These are phyloP conservation scores for Coprinopsis strossmayeri DNA, from an alignment of 768 basidiomycete species.

Conservation along the genomic window DNA sequence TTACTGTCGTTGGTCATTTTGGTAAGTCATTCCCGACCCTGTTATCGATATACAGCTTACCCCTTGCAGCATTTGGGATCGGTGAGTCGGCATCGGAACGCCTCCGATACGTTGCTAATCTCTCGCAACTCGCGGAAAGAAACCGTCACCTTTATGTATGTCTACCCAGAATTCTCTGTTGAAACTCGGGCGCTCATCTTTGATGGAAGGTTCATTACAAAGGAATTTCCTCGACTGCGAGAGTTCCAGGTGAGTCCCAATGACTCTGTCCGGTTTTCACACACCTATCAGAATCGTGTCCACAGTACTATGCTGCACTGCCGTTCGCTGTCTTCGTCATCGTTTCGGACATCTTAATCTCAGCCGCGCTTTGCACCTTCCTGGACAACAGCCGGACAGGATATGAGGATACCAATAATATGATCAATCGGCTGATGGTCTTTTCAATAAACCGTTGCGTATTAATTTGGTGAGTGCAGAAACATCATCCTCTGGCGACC, in stretches of 20 bases:
- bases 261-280: background rate
- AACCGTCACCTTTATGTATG: constrained; percentile 32
- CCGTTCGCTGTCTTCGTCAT: constrained; percentile 41
- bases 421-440: constrained; percentile 40
- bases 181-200: background rate
- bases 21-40: constrained; percentile 20
- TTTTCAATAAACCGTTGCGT: constrained; percentile 46
- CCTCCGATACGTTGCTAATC: background rate
- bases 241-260: constrained; percentile 25
- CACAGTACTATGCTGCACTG: constrained; percentile 28
- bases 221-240: constrained; percentile 26
- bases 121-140: constrained; percentile 17
- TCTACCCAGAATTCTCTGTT: background rate
- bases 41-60: too few relatives aligned
- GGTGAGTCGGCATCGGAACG: constrained; percentile 19
- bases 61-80: constrained; percentile 30
- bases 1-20: constrained; percentile 33
- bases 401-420: constrained; percentile 33
- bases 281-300: background rate
- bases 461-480: constrained; percentile 38
- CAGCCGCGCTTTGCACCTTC: constrained; percentile 33
- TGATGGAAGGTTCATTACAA: constrained; percentile 28
- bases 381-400: constrained; percentile 34
- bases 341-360: constrained; percentile 40
- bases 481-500: background rate